phyloP scores from a whole-genome alignment of 805 yeast species.

The Jamesozyma spencerorum region DNA sequence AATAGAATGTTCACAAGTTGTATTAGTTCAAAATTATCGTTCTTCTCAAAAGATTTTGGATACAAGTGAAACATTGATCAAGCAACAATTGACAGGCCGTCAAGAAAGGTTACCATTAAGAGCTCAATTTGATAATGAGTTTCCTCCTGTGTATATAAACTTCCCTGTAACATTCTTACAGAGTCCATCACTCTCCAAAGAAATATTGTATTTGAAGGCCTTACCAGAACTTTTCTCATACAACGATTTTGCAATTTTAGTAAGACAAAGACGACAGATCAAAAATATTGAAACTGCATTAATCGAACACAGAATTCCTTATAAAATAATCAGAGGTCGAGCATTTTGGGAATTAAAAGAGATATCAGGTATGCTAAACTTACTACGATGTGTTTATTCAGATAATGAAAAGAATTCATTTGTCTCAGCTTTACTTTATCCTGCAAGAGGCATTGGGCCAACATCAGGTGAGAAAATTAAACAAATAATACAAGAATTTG shows the following conservation, averaged over 20 bases:
- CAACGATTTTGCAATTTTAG: conserved; percentile 64
- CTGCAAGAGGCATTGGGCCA: conserved; percentile 61
- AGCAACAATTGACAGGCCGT: conserved; percentile 39
- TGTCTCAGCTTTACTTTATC: conserved; percentile 47
- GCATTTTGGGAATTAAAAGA: conserved; percentile 77
- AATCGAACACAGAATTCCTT: conserved; percentile 48
- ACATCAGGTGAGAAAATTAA: conserved; percentile 34
- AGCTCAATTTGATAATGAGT: conserved; percentile 37
- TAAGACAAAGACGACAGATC: conserved; percentile 55
- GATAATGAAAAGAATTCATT: conserved; percentile 53
- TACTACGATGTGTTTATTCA: conserved; percentile 52
- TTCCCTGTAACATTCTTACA: conserved; percentile 42
- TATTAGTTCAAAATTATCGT: conserved; percentile 66
- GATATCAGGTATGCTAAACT: conserved; percentile 51
- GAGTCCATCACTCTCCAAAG: conserved; percentile 48
- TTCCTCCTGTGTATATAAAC: conserved; percentile 39
- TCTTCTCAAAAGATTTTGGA: conserved; percentile 61
- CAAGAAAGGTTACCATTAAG: conserved; percentile 35
- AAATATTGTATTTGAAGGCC: conserved; percentile 40
- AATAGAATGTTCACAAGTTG: conserved; percentile 28
- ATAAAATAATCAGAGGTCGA: conserved; percentile 58
- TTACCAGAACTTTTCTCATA: conserved; percentile 39
- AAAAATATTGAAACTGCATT: conserved; percentile 57
- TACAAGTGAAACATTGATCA: conserved; percentile 56
- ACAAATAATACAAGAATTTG: conserved; percentile 8